phyloP scores from a whole-genome alignment of 176 grass and related monocot species.

The Carex pumila region DNA sequence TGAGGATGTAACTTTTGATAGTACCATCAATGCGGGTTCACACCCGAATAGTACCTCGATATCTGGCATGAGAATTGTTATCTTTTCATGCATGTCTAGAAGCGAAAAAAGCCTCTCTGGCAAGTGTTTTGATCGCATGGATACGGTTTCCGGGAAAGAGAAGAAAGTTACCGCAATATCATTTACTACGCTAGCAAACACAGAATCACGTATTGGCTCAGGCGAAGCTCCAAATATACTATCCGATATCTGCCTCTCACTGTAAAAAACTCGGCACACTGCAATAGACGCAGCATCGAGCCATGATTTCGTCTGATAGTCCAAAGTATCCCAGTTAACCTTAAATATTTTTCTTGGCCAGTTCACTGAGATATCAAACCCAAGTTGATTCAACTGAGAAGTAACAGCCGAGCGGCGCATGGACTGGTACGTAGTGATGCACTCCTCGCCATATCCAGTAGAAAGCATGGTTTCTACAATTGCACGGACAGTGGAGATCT shows the following conservation, averaged over 20 bases:
- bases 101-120: constrained; percentile 66
- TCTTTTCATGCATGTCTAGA: constrained; percentile 55
- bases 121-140: constrained; percentile 27
- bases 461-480: constrained; percentile 52
- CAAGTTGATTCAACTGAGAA: constrained; percentile 23
- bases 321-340: constrained; percentile 39
- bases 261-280: constrained; percentile 32
- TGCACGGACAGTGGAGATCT: constrained; percentile 6
- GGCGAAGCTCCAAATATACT: constrained; percentile 26
- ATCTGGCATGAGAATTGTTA: constrained; percentile 29
- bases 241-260: constrained; percentile 44
- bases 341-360: constrained; percentile 22
- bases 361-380: constrained; percentile 13
- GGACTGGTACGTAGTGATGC: constrained; percentile 44
- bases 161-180: constrained; percentile 35
- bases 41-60: constrained; percentile 29
- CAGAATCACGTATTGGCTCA: constrained; percentile 20
- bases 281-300: constrained; percentile 20
- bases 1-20: neutral
- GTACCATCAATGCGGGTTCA: neutral
- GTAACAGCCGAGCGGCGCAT: constrained; percentile 33
- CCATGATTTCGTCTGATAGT: constrained; percentile 41
- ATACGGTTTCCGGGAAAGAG: constrained; percentile 26
- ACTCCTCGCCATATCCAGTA: constrained; percentile 72
- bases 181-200: constrained; percentile 39